Conservation (phyloP, 2,329 filamentous ascomycete species). For the Hirsutella minnesotensis region DNA sequence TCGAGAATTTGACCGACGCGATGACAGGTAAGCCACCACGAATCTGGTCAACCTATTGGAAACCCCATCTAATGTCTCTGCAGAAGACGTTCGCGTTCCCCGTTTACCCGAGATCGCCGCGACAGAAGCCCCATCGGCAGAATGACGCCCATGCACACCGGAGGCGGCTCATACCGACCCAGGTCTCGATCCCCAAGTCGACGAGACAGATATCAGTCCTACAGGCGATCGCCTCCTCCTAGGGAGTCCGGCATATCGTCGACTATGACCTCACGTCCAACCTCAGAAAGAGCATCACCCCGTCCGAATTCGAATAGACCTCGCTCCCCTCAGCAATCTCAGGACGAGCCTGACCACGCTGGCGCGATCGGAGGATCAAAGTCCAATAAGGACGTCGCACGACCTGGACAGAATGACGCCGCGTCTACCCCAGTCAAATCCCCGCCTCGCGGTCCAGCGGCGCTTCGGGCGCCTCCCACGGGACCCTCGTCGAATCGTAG, state of each 20-base stretch:
- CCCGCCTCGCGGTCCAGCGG: constrained; percentile 43
- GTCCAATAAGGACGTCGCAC: constrained; percentile 16
- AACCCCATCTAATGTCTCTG: background rate
- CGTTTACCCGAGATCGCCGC: constrained; percentile 34
- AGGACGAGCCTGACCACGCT: constrained; percentile 25
- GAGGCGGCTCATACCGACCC: constrained; percentile 36
- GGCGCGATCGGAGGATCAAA: constrained; percentile 10
- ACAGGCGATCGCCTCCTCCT: constrained; percentile 34
- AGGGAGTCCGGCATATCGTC: constrained; percentile 39
- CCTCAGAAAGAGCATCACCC: constrained; percentile 41
- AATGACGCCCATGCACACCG: constrained; percentile 15
- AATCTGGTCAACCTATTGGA: background rate
- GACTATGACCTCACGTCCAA: constrained; percentile 35
- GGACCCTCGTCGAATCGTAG: constrained; percentile 26
- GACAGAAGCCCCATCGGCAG: constrained; percentile 19
- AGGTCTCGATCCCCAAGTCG: constrained; percentile 40
- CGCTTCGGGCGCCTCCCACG: constrained; percentile 37
- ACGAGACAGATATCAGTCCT: constrained; percentile 30
- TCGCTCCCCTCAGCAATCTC: constrained; percentile 35
- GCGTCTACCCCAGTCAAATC: constrained; percentile 24
- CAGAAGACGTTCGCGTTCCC: constrained; percentile 44
- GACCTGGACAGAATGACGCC: constrained; percentile 15
- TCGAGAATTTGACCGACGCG: constrained; percentile 26
- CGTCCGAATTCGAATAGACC: constrained; percentile 32
- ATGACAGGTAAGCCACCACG: constrained; percentile 23